phyloP scores from a whole-genome alignment of 495 filamentous ascomycete genomes.

The Aspergillus ostianus region DNA sequence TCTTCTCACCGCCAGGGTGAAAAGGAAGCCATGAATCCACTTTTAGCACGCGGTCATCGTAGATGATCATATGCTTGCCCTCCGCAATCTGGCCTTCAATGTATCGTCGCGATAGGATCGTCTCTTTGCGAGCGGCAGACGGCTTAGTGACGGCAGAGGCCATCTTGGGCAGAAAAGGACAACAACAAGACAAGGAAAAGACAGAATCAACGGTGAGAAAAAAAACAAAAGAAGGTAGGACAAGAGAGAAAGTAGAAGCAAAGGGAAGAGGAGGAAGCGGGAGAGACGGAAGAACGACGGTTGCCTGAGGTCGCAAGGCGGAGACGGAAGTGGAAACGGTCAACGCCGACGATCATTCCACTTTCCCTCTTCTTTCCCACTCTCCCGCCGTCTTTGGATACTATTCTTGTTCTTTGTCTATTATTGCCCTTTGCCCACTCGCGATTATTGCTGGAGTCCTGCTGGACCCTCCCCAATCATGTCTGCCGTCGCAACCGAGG shows the following conservation, averaged over 20 bases:
- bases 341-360: not conserved
- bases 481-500: constrained; percentile 19
- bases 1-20: constrained; percentile 90
- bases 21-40: constrained; percentile 83
- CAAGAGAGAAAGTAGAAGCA: constrained; percentile 5
- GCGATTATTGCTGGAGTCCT: not conserved
- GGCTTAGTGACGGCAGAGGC: constrained; percentile 5
- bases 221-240: not conserved
- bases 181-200: not conserved
- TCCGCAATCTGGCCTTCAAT: constrained; percentile 87
- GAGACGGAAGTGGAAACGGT: not conserved
- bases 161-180: constrained; percentile 5
- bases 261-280: not conserved
- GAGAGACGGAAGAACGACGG: constrained; percentile 4
- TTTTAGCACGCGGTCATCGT: constrained; percentile 78
- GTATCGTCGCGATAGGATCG: constrained; percentile 64
- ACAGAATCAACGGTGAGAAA: constrained; percentile 2
- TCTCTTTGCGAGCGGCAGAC: constrained; percentile 40
- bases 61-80: constrained; percentile 77
- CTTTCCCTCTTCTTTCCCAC: not conserved
- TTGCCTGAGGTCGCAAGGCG: not conserved
- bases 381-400: not conserved
- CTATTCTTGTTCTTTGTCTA: not conserved
- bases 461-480: constrained; percentile 9
- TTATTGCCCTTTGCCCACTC: not conserved